Conservation (phyloP, 2,329 filamentous ascomycete genomes). For the Fusarium torreyae region DNA sequence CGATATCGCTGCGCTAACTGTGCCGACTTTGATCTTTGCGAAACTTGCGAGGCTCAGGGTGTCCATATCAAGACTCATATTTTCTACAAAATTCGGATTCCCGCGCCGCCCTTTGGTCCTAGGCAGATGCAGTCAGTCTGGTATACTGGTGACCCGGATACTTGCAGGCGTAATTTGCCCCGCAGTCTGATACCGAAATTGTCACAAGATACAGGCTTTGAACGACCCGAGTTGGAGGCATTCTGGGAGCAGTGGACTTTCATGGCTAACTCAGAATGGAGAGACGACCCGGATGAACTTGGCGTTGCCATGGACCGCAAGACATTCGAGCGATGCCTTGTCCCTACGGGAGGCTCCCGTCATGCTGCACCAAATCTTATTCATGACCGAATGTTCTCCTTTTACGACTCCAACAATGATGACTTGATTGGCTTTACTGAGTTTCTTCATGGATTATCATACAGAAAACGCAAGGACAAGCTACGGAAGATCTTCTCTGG, state of each 20-base stretch:
- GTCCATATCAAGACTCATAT: constrained; percentile 91
- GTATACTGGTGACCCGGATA: constrained; percentile 89
- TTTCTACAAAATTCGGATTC: constrained; percentile 96
- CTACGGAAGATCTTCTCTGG: constrained; percentile 84
- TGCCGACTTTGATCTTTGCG: constrained; percentile 94
- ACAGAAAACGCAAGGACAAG: constrained; percentile 77
- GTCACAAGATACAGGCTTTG: constrained; percentile 81
- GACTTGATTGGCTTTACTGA: constrained; percentile 93
- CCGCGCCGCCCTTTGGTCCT: constrained; percentile 86
- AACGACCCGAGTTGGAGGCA: constrained; percentile 89
- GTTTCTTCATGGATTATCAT: constrained; percentile 87
- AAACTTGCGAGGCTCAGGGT: constrained; percentile 86
- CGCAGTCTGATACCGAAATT: constrained; percentile 77
- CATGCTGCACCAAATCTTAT: constrained; percentile 89
- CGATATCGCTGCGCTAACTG: constrained; percentile 97
- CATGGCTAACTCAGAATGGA: constrained; percentile 88
- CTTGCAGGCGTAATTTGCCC: constrained; percentile 77
- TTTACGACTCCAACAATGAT: constrained; percentile 93
- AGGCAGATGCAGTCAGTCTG: constrained; percentile 86
- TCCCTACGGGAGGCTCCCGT: constrained; percentile 85
- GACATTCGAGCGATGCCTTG: constrained; percentile 92
- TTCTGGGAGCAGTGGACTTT: constrained; percentile 98
- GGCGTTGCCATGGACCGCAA: constrained; percentile 89
- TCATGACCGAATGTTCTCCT: constrained; percentile 96
- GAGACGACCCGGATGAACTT: constrained; percentile 83